These are phyloP conservation scores for Talaromyces sp. DNA, from an alignment of 2,329 filamentous ascomycete genomes.

Conservation along the genomic window DNA sequence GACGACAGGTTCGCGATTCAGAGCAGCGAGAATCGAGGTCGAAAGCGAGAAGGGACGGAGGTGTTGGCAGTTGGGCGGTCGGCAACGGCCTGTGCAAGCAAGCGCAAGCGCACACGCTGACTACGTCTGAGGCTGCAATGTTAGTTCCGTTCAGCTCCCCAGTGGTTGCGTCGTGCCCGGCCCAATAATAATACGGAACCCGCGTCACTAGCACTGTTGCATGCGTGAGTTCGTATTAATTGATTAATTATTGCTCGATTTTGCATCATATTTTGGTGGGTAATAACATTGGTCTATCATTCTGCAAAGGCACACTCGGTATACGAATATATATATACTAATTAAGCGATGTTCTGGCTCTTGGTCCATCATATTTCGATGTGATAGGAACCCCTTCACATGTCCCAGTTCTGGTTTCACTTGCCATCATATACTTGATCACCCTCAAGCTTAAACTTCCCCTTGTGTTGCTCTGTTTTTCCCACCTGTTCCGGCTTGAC, in stretches of 20 bases:
- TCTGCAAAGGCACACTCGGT: neutral
- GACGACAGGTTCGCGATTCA: neutral
- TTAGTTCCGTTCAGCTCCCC: neutral
- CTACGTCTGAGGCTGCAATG: neutral
- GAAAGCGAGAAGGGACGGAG: neutral
- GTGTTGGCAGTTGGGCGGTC: neutral
- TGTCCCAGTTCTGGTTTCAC: slow-evolving; percentile 5
- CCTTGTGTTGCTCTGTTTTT: slow-evolving; percentile 21
- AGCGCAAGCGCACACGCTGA: neutral
- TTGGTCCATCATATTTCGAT: neutral
- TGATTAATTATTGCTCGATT: neutral
- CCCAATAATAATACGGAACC: neutral
- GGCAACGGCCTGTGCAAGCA: neutral
- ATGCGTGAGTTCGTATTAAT: neutral
- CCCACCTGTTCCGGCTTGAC: slow-evolving; percentile 23
- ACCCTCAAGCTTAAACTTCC: slow-evolving; percentile 19
- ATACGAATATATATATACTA: neutral
- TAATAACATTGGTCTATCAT: neutral
- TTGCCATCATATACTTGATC: slow-evolving; percentile 27
- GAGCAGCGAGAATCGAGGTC: neutral
- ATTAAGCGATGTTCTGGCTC: neutral
- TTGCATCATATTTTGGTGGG: neutral
- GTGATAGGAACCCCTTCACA: too few relatives aligned
- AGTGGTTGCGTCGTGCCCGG: neutral
- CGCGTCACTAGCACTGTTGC: neutral